phyloP scores from a whole-genome alignment of 305 asterid species.

The Solanum aculeatissimum region DNA sequence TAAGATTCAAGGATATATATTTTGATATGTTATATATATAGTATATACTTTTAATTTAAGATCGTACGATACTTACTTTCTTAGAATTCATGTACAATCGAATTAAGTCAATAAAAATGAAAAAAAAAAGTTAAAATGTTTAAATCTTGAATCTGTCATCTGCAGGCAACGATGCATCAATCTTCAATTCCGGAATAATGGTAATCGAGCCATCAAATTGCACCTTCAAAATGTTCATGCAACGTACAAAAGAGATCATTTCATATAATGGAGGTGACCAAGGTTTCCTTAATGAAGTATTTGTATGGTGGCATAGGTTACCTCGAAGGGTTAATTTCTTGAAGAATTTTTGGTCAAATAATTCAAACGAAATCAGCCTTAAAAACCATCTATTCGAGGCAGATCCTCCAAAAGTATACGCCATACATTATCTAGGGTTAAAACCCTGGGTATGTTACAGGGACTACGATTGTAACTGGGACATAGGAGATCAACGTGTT shows the following conservation, averaged over 20 bases:
- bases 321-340: conserved; percentile 61
- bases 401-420: conserved; percentile 59
- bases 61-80: not conserved
- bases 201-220: conserved; percentile 80
- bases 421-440: conserved; percentile 67
- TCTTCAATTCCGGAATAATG: conserved; percentile 86
- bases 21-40: too few relatives aligned
- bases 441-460: conserved; percentile 85
- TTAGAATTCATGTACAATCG: not conserved
- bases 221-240: conserved; percentile 62
- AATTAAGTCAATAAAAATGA: not conserved
- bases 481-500: conserved; percentile 38
- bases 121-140: not conserved
- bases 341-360: conserved; percentile 79
- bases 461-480: conserved; percentile 83
- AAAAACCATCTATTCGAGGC: conserved; percentile 67
- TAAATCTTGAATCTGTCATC: conserved; percentile 21
- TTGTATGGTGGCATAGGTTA: conserved; percentile 82
- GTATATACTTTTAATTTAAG: not conserved
- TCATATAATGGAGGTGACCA: conserved; percentile 98
- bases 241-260: conserved; percentile 32
- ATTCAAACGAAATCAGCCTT: conserved; percentile 28
- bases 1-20: not conserved
- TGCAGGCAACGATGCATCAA: conserved; percentile 51
- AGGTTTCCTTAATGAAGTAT: conserved; percentile 70